Evolutionary conservation across 2,329 filamentous ascomycete species (phyloP).

Genomic region (Monosporascus sp.): DNA sequence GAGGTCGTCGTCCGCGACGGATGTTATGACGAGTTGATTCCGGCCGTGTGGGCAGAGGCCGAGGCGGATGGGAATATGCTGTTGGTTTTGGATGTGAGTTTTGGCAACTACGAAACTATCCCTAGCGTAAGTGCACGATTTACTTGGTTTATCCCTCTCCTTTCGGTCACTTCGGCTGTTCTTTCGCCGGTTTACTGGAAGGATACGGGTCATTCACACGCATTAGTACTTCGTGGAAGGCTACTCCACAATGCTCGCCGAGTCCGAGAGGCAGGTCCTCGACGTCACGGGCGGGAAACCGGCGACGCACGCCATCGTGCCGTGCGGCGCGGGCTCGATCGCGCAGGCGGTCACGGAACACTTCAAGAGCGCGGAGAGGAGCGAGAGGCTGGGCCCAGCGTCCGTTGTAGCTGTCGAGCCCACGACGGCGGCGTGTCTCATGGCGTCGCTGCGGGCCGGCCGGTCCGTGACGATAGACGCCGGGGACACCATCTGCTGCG

Average conservation of each 20-base stretch:
- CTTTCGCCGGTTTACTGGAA: background rate
- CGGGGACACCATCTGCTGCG: constrained; percentile 63
- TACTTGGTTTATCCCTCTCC: background rate
- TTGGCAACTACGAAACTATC: constrained; percentile 60
- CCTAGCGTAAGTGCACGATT: constrained; percentile 40
- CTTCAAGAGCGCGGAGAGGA: constrained; percentile 42
- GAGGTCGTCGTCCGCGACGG: constrained; percentile 48
- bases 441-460: constrained; percentile 45
- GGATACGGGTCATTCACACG: background rate
- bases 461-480: constrained; percentile 46
- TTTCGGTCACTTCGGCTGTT: constrained; percentile 1
- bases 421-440: constrained; percentile 55
- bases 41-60: constrained; percentile 38
- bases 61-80: constrained; percentile 36
- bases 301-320: constrained; percentile 51
- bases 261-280: constrained; percentile 58
- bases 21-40: constrained; percentile 60
- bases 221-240: constrained; percentile 68
- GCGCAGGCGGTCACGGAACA: constrained; percentile 63
- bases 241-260: constrained; percentile 66
- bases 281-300: constrained; percentile 27
- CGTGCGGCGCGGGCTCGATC: constrained; percentile 68
- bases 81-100: constrained; percentile 64
- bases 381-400: constrained; percentile 11
- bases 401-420: constrained; percentile 65